Evolutionary conservation across 2,329 filamentous ascomycete genomes (phyloP), one percentile per base, ranked within the genome.

Genomic region (Stachybotrys elegans): DNA sequence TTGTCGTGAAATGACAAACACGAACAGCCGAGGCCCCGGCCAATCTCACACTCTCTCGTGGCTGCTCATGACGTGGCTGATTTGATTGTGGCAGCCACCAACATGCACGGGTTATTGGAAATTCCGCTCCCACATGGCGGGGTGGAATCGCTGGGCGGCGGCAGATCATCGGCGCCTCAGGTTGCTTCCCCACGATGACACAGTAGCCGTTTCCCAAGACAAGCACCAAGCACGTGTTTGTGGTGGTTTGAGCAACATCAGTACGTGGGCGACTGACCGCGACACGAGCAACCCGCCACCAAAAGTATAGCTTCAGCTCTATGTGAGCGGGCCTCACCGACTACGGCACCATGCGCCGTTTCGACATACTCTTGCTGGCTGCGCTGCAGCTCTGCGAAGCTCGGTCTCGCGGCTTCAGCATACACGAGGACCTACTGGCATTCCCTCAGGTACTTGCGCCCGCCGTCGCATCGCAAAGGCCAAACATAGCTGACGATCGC

Each of bases 381-480:
- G 57, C 59, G 40, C 53, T 70, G 51, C 72, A 67, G 61, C 66
- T 77, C 22, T 67, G 64, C 53, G 57, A 54, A 50, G 77, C 75
- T 52, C 70, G 72, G 37, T 72, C 75, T 37, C 70, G 69, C 7
- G 68, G 72, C 43, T 95, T 95, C 70, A 95, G 84, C 68, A 86
- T 95, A 45, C 83, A 93, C 57, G 88, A 95, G 60, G 91, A 96
- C 61, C 66, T 95, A 42, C 76, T 95, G 45, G 89, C 89, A 16
- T 89, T 86, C 66, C 91, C 91, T 11, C 88, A 93, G 76, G 88
- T 92, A 72, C 57, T 34, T 21, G 43, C 42, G 43, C 35, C 17
- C 13, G 31, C 37, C n/a, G n/a, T n/a, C 23, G 34, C 31, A 29
- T 23, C n/a, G n/a, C n/a, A n/a, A n/a, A n/a, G n/a, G n/a, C n/a